Percentiles rank a stretch among this genome's conserved stretches.
Evolutionary conservation across 495 filamentous ascomycete genomes (phyloP).

Genomic region (Tirmania nivea): DNA sequence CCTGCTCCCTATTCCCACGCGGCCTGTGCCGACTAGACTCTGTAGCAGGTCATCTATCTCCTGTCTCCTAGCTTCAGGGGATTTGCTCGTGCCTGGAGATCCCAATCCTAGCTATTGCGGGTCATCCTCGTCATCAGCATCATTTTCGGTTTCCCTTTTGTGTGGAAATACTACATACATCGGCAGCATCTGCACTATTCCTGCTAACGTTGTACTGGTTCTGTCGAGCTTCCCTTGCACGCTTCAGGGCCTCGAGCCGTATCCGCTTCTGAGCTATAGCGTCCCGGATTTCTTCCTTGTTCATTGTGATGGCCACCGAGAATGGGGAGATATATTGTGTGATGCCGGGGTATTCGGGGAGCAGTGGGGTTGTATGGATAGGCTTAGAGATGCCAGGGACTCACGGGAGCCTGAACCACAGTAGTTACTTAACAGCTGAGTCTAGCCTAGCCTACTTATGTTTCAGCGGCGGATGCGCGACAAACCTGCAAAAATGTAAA

Average conservation of each 20-base stretch:
- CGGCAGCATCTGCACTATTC: slow-evolving; percentile 31
- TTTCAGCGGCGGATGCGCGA: too few species aligned
- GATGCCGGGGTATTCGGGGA: too few species aligned
- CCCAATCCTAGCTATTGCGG: slow-evolving; percentile 9
- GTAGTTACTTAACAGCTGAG: too few species aligned
- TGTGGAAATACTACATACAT: slow-evolving; percentile 23
- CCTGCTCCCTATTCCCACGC: slow-evolving; percentile 48
- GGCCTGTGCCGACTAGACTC: slow-evolving; percentile 55
- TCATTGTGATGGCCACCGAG: neutral
- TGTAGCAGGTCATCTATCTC: slow-evolving; percentile 34
- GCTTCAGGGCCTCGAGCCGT: slow-evolving; percentile 85
- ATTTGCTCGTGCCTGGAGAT: neutral
- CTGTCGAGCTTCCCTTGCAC: slow-evolving; percentile 61
- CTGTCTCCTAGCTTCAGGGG: neutral
- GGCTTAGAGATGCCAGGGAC: too few species aligned
- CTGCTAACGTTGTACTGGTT: slow-evolving; percentile 45
- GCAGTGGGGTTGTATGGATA: too few species aligned
- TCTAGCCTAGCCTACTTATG: too few species aligned
- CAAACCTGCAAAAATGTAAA: too few species aligned
- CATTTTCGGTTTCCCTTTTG: slow-evolving; percentile 1
- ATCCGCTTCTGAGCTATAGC: slow-evolving; percentile 88
- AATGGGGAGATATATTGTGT: too few species aligned
- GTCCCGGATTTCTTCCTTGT: slow-evolving; percentile 50
- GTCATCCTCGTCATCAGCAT: slow-evolving; percentile 4
- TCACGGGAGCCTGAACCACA: too few species aligned